phyloP scores from a whole-genome alignment of 495 filamentous ascomycete species.

The Tuber brumale region DNA sequence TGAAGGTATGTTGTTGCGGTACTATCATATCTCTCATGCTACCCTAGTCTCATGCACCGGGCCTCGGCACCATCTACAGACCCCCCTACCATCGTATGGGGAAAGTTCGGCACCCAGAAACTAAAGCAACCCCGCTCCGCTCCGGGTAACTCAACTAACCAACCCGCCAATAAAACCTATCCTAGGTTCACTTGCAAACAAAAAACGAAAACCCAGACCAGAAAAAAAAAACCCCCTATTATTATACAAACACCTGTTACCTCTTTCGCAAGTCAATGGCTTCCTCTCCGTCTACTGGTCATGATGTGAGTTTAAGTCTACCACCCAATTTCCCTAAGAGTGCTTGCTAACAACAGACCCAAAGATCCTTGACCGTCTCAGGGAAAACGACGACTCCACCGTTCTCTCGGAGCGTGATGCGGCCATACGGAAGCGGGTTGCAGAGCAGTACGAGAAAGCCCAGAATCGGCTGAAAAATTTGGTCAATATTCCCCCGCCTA shows the following conservation, averaged over 20 bases:
- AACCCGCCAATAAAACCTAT: background rate
- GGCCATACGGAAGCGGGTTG: slow-evolving; percentile 56
- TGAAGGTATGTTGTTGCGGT: no score
- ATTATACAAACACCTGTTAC: slow-evolving; percentile 3
- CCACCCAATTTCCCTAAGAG: slow-evolving; percentile 7
- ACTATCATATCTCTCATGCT: no score
- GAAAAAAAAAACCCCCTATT: background rate
- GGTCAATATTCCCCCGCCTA: slow-evolving; percentile 38
- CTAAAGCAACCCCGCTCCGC: background rate
- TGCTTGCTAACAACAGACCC: background rate
- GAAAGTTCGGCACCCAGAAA: background rate
- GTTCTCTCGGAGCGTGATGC: slow-evolving; percentile 57
- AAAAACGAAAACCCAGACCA: slow-evolving; percentile 1
- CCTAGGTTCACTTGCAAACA: background rate
- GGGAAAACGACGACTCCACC: slow-evolving; percentile 55
- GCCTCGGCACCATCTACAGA: no score
- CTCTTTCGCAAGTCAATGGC: slow-evolving; percentile 46
- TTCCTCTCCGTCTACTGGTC: slow-evolving; percentile 47
- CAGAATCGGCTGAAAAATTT: slow-evolving; percentile 57
- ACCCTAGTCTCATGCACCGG: no score
- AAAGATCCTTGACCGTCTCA: slow-evolving; percentile 62
- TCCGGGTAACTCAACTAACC: background rate
- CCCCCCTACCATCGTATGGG: background rate
- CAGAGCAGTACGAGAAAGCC: slow-evolving; percentile 59
- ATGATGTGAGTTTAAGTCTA: slow-evolving; percentile 47